phyloP scores from a whole-genome alignment of 352 stramenopile species.

The Phytophthora agathidicida region DNA sequence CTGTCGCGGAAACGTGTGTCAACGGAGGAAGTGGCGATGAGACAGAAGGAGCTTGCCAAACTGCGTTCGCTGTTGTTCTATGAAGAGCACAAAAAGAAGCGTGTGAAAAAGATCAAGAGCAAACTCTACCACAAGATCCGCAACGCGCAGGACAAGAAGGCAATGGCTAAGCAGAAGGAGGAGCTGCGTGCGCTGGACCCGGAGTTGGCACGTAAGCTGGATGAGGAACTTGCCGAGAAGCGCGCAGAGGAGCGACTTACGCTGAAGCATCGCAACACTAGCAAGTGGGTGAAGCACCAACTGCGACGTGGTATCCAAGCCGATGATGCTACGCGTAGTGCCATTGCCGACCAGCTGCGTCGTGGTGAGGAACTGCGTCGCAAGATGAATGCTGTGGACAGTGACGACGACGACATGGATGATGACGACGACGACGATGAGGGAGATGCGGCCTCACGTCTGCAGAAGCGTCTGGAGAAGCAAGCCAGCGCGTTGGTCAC shows the following conservation, averaged over 20 bases:
- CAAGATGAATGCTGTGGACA: slow-evolving; percentile 90
- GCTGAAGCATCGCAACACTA: slow-evolving; percentile 98
- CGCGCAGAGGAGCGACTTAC: slow-evolving; percentile 97
- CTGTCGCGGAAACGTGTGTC: slow-evolving; percentile 78
- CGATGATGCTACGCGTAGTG: slow-evolving; percentile 91
- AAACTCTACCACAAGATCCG: slow-evolving; percentile 99
- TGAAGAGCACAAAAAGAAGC: slow-evolving; percentile 97
- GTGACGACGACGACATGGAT: slow-evolving; percentile 67
- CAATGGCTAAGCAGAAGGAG: slow-evolving; percentile 87
- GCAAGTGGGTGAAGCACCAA: slow-evolving; percentile 96
- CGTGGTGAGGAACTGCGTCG: slow-evolving; percentile 92
- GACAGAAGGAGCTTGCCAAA: slow-evolving; percentile 94
- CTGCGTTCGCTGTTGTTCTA: slow-evolving; percentile 98
- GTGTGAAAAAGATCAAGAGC: slow-evolving; percentile 99
- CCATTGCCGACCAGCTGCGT: slow-evolving; percentile 89
- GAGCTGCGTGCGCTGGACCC: slow-evolving; percentile 81
- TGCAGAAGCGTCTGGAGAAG: slow-evolving; percentile 72
- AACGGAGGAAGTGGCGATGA: slow-evolving; percentile 78
- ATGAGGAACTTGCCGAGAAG: slow-evolving; percentile 90
- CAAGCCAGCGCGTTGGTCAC: slow-evolving; percentile 77
- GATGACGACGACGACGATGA: slow-evolving; percentile 61
- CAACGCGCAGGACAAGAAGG: slow-evolving; percentile 92
- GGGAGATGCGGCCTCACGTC: slow-evolving; percentile 55
- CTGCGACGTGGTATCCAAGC: slow-evolving; percentile 92
- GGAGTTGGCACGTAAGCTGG: slow-evolving; percentile 68